Evolutionary conservation across 2,329 filamentous ascomycete genomes (phyloP), one percentile per base, ranked within the genome.

Genomic region (Xylaria sp.): DNA sequence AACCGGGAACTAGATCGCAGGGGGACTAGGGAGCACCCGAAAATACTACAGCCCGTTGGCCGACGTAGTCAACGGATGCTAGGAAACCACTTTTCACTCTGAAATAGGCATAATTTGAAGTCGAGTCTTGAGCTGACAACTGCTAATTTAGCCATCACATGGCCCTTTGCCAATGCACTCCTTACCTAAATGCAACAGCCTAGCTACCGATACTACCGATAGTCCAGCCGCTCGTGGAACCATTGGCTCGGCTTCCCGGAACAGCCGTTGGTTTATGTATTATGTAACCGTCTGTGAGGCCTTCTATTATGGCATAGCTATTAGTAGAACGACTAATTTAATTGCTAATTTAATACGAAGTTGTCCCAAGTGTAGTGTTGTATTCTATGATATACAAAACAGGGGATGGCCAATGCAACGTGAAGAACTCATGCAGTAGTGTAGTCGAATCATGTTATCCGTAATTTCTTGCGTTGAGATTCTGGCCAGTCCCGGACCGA

Each of bases 401-500:
- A 56, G 10, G 51, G 28, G 28, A 3, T 4, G 13, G 17, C 31
- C 9, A 23, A 54, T 54, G 31, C 28, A 56, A 56, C 54, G 26
- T 40, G 36, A 28, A 17, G 36, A 28, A n/a, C 20, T 40, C 13
- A n/a, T 40, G 36, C 11, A 26, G 33, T 28, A 42, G 36, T 26
- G 13, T 28, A 26, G 36, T n/a, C 36, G 13, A 31, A 42, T 40
- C n/a, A 49, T 23, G 23, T 17, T 49, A 48, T 33, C 23, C 57
- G 28, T 40, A 40, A 42, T 56, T 20, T 44, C n/a, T 60, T 15
- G 49, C 20, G n/a, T 42, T 40, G 20, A 63, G 20, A 53, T 44
- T 28, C 64, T 7, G 36, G 51, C 62, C 48, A 40, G 23, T 13
- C 56, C 48, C 31, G 57, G 66, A 28, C 60, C 40, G 57, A 51